Percentiles rank a stretch among this genome's conserved stretches.
phyloP scores from a whole-genome alignment of 1,284 basidiomycete genomes.

The Ustilago loliicola region DNA sequence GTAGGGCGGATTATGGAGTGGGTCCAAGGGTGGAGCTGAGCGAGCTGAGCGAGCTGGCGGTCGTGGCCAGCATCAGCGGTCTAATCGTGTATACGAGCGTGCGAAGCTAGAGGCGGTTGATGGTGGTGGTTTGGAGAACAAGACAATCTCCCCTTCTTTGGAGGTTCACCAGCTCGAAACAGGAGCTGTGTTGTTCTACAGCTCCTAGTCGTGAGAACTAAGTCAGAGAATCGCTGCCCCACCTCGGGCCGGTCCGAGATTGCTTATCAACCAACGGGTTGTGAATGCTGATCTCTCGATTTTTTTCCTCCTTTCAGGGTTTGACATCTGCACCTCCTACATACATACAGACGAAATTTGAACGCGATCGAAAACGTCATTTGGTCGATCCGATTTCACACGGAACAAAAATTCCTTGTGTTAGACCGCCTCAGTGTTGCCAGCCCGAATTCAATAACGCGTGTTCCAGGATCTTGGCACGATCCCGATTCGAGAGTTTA shows the following conservation, averaged over 20 bases:
- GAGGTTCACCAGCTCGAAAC: not conserved
- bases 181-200: not conserved
- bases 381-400: constrained; percentile 1
- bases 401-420: not conserved
- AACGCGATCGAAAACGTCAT: constrained; percentile 3
- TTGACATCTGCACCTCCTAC: constrained; percentile 16
- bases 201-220: too few relatives aligned
- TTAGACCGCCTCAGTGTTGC: not conserved
- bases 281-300: not conserved
- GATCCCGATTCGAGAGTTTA: constrained; percentile 9
- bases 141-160: not conserved
- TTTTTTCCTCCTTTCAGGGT: constrained; percentile 2
- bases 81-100: not conserved
- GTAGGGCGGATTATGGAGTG: not conserved
- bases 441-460: not conserved
- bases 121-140: constrained; percentile 1
- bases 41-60: not conserved
- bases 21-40: not conserved
- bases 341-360: constrained; percentile 5
- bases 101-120: not conserved
- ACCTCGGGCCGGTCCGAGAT: not conserved
- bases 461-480: not conserved
- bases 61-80: not conserved
- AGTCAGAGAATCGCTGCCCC: too few relatives aligned
- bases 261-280: not conserved